phyloP scores from a whole-genome alignment of 1,284 basidiomycete species.

The Mycosarcoma mackinlayi region DNA sequence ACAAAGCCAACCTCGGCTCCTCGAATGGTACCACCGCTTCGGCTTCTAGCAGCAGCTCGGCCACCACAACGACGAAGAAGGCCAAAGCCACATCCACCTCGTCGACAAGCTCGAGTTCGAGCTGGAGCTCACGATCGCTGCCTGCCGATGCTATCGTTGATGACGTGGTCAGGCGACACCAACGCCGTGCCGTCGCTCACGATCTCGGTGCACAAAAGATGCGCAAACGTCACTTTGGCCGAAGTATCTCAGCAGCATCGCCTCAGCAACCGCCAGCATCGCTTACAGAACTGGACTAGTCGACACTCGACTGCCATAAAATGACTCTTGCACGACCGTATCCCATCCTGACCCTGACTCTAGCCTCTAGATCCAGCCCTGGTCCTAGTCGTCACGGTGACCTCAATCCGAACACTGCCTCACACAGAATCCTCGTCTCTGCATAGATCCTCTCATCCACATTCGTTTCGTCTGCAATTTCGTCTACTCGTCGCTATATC shows the following conservation, averaged over 20 bases:
- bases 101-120: conserved; percentile 9
- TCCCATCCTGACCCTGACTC: too few species aligned
- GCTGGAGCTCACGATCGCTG: conserved; percentile 13
- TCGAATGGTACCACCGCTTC: not conserved
- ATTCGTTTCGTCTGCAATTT: conserved; percentile 9
- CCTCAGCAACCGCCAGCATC: conserved; percentile 2
- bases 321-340: not conserved
- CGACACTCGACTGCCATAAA: not conserved
- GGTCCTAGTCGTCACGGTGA: not conserved
- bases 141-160: conserved; percentile 7
- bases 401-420: too few species aligned
- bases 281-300: conserved; percentile 11
- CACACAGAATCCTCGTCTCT: not conserved
- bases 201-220: conserved; percentile 7
- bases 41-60: conserved; percentile 2
- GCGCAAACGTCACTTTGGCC: conserved; percentile 35
- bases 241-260: conserved; percentile 5
- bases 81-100: conserved; percentile 17
- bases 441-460: not conserved
- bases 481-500: conserved; percentile 6
- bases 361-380: too few species aligned
- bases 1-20: conserved; percentile 48
- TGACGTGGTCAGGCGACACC: conserved; percentile 15
- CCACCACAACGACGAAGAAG: conserved; percentile 12
- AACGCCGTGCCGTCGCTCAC: conserved; percentile 10